Evolutionary conservation across 2,329 filamentous ascomycete species (phyloP), one percentile per base, ranked within the genome.

Genomic region (Colletotrichum cereale): DNA sequence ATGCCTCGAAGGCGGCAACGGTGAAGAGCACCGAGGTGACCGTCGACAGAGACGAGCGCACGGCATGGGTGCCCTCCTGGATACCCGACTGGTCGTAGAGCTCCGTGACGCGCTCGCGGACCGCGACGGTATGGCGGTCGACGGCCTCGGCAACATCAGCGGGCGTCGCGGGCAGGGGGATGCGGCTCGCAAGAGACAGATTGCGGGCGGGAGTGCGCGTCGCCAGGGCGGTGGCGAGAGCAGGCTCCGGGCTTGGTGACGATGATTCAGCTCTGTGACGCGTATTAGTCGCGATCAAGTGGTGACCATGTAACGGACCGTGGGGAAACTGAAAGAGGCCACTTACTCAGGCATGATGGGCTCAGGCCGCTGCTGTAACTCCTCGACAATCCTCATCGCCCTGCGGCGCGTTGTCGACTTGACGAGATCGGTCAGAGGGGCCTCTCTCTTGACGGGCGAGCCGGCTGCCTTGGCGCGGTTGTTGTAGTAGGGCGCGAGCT

Each of bases 131-230:
- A 73, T 89, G 90, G 77, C 88, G 90, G 82, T 96, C 95, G 79
- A 97, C 90, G 73, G 89, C 90, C 75, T 92, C 86, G 48, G 92
- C 93, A 44, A 97, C 91, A 72, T 92, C 90, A 50, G 93, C 91
- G 7, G 95, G 95, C 2, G 94, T 95, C 11, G 94, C 90, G 29
- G 94, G 94, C 62, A 97, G 86, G n/a, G 91, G 89, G 62, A 95
- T 88, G 77, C 89, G 90, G 72, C 85, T 80, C 71, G 89, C 86
- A 62, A 88, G 84, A 16, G 86, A 84, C 62, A 90, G 80, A 55
- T 85, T 85, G 76, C 87, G 87, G 31, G 81, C 84, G 21, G 87
- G 85, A 64, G 86, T 86, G 75, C 85, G 83, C 71, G 61, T 50
- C 76, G 84, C 77, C 72, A 87, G 76, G 75, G 87, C 82, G 63